Evolutionary conservation across 2,329 filamentous ascomycete species (phyloP).

Genomic region (Aspergillus sojae): DNA sequence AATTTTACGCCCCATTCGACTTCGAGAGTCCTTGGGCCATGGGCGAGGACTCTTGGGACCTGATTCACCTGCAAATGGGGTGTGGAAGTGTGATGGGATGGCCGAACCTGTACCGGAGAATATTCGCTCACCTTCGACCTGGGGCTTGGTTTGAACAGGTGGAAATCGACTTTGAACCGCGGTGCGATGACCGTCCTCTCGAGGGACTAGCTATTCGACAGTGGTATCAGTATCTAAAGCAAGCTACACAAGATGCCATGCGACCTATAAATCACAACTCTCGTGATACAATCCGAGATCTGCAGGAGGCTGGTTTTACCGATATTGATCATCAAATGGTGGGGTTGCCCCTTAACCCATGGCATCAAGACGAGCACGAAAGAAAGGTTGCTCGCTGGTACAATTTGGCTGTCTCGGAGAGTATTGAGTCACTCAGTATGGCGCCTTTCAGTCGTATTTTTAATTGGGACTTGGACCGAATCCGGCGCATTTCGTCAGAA

Average conservation of each 20-base stretch:
- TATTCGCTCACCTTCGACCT: constrained; percentile 74
- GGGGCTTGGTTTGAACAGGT: constrained; percentile 82
- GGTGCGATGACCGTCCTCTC: constrained; percentile 68
- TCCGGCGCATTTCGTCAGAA: constrained; percentile 62
- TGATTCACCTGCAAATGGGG: constrained; percentile 81
- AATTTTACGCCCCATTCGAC: constrained; percentile 70
- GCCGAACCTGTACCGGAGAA: constrained; percentile 71
- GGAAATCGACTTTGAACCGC: constrained; percentile 81
- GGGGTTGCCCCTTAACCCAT: constrained; percentile 72
- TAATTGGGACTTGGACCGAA: constrained; percentile 62
- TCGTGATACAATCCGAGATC: constrained; percentile 58
- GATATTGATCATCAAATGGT: constrained; percentile 74
- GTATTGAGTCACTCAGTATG: constrained; percentile 72
- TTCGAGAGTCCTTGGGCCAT: constrained; percentile 76
- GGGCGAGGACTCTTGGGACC: constrained; percentile 71
- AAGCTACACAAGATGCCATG: constrained; percentile 67
- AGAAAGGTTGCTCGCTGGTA: constrained; percentile 80
- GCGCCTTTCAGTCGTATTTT: constrained; percentile 71
- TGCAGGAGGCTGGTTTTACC: constrained; percentile 74
- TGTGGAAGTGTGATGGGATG: constrained; percentile 77
- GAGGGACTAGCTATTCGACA: constrained; percentile 58
- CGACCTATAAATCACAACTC: constrained; percentile 68
- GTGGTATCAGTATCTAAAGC: constrained; percentile 71
- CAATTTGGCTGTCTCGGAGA: constrained; percentile 74
- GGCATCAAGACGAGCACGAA: constrained; percentile 65